phyloP scores from a whole-genome alignment of 108 stramenopile genomes.

The Conticribra guillardii region DNA sequence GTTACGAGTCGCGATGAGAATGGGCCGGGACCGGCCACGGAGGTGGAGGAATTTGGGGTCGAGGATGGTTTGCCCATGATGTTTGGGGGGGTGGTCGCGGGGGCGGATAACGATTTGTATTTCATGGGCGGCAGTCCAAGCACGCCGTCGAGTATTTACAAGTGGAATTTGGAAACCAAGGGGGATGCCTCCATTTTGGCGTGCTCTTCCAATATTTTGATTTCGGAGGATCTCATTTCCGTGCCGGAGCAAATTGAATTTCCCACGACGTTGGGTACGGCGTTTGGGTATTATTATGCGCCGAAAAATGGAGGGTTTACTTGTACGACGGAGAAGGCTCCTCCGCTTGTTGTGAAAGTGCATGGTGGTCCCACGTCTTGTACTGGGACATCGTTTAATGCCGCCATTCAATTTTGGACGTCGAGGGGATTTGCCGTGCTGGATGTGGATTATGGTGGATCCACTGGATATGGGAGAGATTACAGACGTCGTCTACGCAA shows the following conservation, averaged over 20 bases:
- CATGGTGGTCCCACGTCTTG: constrained; percentile 86
- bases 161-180: constrained; percentile 54
- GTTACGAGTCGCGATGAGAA: no score
- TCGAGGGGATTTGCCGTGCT: constrained; percentile 83
- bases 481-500: constrained; percentile 69
- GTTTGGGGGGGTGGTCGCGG: constrained; percentile 55
- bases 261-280: constrained; percentile 60
- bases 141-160: constrained; percentile 59
- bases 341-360: constrained; percentile 83
- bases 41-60: constrained; percentile 40
- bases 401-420: constrained; percentile 83
- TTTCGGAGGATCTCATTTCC: constrained; percentile 58
- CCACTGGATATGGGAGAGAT: constrained; percentile 79
- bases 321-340: constrained; percentile 47
- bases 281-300: constrained; percentile 74
- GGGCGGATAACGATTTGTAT: constrained; percentile 50
- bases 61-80: constrained; percentile 61
- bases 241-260: constrained; percentile 66
- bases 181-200: constrained; percentile 44
- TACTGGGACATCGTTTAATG: constrained; percentile 69
- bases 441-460: constrained; percentile 87
- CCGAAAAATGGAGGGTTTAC: constrained; percentile 59
- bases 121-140: constrained; percentile 68
- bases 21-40: constrained; percentile 20
- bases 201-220: constrained; percentile 52